Evolutionary conservation across 2,329 filamentous ascomycete species (phyloP).

Genomic region (Epicoccum sorghinum): DNA sequence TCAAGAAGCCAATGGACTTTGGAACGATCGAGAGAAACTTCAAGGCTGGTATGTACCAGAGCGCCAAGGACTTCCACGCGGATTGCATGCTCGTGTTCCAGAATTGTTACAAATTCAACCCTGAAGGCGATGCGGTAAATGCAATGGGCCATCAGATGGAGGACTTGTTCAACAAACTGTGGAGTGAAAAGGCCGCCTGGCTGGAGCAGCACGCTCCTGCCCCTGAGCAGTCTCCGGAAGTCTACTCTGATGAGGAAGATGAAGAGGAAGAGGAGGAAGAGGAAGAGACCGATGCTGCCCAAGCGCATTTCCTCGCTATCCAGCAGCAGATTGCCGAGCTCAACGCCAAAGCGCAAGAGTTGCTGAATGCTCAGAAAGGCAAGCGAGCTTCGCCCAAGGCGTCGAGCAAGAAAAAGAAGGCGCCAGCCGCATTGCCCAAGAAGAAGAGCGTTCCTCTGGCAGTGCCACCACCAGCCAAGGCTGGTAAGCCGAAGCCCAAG

Average conservation of each 20-base stretch:
- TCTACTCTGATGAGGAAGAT: conserved; percentile 60
- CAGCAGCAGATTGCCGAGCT: conserved; percentile 74
- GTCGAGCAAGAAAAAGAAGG: conserved; percentile 54
- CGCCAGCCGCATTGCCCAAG: conserved; percentile 30
- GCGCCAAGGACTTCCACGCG: conserved; percentile 81
- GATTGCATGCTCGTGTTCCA: conserved; percentile 83
- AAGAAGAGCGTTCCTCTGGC: conserved; percentile 36
- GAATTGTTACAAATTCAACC: conserved; percentile 94
- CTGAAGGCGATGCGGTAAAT: conserved; percentile 75
- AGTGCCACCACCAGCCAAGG: conserved; percentile 39
- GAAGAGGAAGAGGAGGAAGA: conserved; percentile 74
- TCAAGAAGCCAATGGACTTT: conserved; percentile 97
- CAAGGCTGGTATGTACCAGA: conserved; percentile 77
- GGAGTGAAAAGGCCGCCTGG: conserved; percentile 81
- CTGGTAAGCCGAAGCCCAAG: conserved; percentile 54
- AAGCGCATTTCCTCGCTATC: conserved; percentile 57
- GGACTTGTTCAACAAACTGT: conserved; percentile 74
- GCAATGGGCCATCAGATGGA: conserved; percentile 74
- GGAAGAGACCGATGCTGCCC: conserved; percentile 53
- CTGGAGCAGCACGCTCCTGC: conserved; percentile 74
- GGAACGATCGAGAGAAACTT: conserved; percentile 81
- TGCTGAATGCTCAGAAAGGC: conserved; percentile 41
- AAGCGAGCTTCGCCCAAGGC: conserved; percentile 64
- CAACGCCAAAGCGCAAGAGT: conserved; percentile 64
- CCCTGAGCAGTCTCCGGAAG: conserved; percentile 67